Evolutionary conservation across 1,284 basidiomycete species (phyloP).

Genomic region (Porodaedalea pini): DNA sequence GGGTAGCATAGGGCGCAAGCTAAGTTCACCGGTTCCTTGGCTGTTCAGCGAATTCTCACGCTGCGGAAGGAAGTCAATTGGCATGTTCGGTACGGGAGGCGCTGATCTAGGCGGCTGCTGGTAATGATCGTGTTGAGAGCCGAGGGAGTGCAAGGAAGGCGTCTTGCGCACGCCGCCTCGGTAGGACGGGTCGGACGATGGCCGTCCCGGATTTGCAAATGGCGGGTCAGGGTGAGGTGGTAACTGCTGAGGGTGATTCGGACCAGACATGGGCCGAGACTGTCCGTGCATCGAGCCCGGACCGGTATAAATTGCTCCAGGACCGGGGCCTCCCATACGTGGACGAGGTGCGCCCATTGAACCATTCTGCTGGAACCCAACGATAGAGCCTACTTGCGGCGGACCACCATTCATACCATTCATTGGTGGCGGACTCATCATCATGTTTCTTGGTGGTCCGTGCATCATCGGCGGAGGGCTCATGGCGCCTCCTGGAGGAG

Average conservation of each 20-base stretch:
- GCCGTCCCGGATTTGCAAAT: slow-evolving; percentile 25
- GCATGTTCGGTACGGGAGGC: slow-evolving; percentile 43
- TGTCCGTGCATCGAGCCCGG: slow-evolving; percentile 16
- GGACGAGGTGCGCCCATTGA: slow-evolving; percentile 13
- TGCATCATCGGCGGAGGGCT: slow-evolving; percentile 11
- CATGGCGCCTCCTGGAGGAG: slow-evolving; percentile 16
- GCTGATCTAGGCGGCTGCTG: slow-evolving; percentile 33
- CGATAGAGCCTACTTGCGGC: neutral
- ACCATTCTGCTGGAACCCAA: slow-evolving; percentile 1
- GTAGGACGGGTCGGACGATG: slow-evolving; percentile 38
- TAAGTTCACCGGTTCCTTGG: slow-evolving; percentile 24
- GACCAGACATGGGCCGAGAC: neutral
- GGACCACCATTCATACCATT: slow-evolving; percentile 9
- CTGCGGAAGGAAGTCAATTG: slow-evolving; percentile 32
- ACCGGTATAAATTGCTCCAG: slow-evolving; percentile 11
- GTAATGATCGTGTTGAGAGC: slow-evolving; percentile 47
- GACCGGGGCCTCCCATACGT: slow-evolving; percentile 7
- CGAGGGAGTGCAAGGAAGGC: slow-evolving; percentile 58
- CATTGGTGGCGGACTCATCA: slow-evolving; percentile 8
- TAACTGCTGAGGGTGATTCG: slow-evolving; percentile 18
- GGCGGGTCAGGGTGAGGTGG: slow-evolving; percentile 23
- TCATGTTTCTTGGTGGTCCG: slow-evolving; percentile 4
- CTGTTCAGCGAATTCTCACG: slow-evolving; percentile 31
- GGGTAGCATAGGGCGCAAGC: slow-evolving; percentile 51
- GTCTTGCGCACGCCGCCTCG: slow-evolving; percentile 49